Evolutionary conservation across 2,329 filamentous ascomycete species (phyloP).

Genomic region (Talaromyces amestolkiae): DNA sequence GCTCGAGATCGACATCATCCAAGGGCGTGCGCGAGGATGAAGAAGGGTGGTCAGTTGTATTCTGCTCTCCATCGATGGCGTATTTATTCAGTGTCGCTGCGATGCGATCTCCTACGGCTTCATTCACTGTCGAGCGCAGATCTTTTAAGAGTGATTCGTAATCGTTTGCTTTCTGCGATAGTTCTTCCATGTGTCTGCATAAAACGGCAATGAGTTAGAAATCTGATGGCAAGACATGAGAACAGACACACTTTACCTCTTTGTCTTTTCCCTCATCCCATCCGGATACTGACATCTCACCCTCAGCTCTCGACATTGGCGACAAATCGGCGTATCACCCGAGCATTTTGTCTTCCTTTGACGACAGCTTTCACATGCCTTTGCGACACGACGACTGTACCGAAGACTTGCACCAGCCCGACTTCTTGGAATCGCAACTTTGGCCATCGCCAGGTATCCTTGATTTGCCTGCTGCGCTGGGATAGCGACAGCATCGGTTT

Average conservation of each 20-base stretch:
- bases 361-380: slow-evolving; percentile 44
- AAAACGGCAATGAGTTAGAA: not conserved
- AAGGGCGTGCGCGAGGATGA: slow-evolving; percentile 31
- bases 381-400: slow-evolving; percentile 32
- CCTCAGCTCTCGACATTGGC: slow-evolving; percentile 41
- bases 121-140: slow-evolving; percentile 32
- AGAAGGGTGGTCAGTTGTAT: slow-evolving; percentile 27
- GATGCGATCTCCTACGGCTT: slow-evolving; percentile 36
- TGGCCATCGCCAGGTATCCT: slow-evolving; percentile 22
- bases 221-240: not conserved
- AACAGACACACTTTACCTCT: slow-evolving; percentile 28
- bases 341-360: slow-evolving; percentile 46
- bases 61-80: slow-evolving; percentile 20
- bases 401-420: slow-evolving; percentile 20
- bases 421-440: slow-evolving; percentile 33
- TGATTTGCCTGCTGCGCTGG: slow-evolving; percentile 2
- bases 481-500: not conserved
- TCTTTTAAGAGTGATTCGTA: slow-evolving; percentile 43
- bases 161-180: slow-evolving; percentile 33
- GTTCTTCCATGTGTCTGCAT: slow-evolving; percentile 34
- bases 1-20: slow-evolving; percentile 27
- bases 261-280: slow-evolving; percentile 39
- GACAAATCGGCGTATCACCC: slow-evolving; percentile 42
- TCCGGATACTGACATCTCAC: slow-evolving; percentile 40
- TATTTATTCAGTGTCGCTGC: slow-evolving; percentile 39